phyloP scores from a whole-genome alignment of 192 early-diverging fungal species.

The Dissophora ornata region DNA sequence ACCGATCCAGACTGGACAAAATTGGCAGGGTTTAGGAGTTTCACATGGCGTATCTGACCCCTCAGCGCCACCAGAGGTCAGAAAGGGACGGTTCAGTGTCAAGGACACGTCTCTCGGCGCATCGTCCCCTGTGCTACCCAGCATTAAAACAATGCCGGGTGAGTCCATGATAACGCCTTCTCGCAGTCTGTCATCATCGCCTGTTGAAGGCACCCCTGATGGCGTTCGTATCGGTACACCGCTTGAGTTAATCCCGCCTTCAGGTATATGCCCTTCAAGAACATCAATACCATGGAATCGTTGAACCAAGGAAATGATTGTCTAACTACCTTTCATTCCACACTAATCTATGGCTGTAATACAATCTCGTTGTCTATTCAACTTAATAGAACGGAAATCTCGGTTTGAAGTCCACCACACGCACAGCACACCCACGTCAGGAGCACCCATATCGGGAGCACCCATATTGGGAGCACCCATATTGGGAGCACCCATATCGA shows the following conservation, averaged over 20 bases:
- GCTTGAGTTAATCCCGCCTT: constrained; percentile 37
- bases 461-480: too few species aligned
- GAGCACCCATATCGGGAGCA: too few species aligned
- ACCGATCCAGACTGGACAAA: neutral
- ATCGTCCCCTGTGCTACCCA: constrained; percentile 21
- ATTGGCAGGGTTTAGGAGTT: constrained; percentile 38
- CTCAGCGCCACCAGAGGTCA: constrained; percentile 54
- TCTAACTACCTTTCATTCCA: too few species aligned
- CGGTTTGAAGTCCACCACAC: constrained; percentile 49
- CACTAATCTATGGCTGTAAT: too few species aligned
- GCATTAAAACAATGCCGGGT: neutral
- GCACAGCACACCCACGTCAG: constrained; percentile 3
- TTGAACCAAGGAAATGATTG: too few species aligned
- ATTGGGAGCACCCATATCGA: too few species aligned
- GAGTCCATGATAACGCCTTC: constrained; percentile 31
- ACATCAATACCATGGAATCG: too few species aligned
- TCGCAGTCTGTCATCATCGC: constrained; percentile 45
- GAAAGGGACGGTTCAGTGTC: constrained; percentile 83
- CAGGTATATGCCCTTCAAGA: constrained; percentile 22
- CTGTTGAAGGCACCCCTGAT: constrained; percentile 32
- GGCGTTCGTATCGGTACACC: constrained; percentile 21
- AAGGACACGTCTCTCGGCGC: constrained; percentile 48
- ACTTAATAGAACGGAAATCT: constrained; percentile 53
- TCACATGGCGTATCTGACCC: constrained; percentile 1
- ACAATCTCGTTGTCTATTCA: too few species aligned